Evolutionary conservation across 2,329 filamentous ascomycete species (phyloP).

Genomic region (Cladorrhinum sp.): DNA sequence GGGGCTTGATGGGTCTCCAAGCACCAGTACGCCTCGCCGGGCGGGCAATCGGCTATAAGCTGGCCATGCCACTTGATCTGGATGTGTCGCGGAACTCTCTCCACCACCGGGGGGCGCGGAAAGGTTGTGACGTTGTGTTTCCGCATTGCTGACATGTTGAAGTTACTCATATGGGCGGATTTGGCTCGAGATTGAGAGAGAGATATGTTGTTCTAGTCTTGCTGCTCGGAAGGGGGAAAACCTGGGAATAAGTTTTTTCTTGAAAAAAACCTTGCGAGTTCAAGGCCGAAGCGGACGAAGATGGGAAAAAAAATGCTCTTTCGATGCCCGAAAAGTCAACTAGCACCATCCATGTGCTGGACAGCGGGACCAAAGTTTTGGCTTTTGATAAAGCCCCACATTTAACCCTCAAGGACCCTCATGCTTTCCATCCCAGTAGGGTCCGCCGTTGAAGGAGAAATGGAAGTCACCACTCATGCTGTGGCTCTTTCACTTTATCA

Average conservation of each 20-base stretch:
- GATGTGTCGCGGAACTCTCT: slow-evolving; percentile 52
- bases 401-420: neutral
- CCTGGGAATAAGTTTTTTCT: neutral
- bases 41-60: slow-evolving; percentile 50
- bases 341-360: slow-evolving; percentile 21
- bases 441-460: neutral
- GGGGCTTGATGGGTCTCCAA: slow-evolving; percentile 62
- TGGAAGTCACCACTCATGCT: neutral
- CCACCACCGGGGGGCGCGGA: slow-evolving; percentile 56
- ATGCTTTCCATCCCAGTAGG: neutral
- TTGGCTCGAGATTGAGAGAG: neutral
- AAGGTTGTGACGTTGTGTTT: slow-evolving; percentile 56
- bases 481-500: slow-evolving; percentile 3
- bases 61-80: slow-evolving; percentile 54
- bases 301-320: slow-evolving; percentile 17
- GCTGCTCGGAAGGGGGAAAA: neutral
- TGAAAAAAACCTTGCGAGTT: slow-evolving; percentile 14
- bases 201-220: neutral
- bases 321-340: slow-evolving; percentile 20
- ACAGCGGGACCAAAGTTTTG: slow-evolving; percentile 19
- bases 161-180: slow-evolving; percentile 17
- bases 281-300: slow-evolving; percentile 4
- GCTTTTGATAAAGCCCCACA: slow-evolving; percentile 17
- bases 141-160: slow-evolving; percentile 37
- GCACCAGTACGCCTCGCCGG: slow-evolving; percentile 58